Evolutionary conservation across 2,329 filamentous ascomycete species (phyloP), one percentile per base, ranked within the genome.

Genomic region (Cladosporium colombiae): DNA sequence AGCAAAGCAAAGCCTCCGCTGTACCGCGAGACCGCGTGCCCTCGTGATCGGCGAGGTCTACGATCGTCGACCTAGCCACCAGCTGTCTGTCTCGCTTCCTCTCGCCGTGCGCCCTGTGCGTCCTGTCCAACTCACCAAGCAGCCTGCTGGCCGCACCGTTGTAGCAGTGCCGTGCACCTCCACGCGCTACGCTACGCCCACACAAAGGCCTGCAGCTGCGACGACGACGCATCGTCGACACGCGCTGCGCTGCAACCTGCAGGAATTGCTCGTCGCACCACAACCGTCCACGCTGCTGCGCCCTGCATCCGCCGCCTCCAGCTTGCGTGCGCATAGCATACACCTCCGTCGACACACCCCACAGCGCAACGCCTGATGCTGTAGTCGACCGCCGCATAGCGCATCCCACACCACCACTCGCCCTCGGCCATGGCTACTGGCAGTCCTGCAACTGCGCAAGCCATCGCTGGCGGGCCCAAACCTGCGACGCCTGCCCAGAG

Each of bases 401-500:
- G 66, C 67, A 65, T 67, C 64, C 46, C 65, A 66, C 46, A 50
- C 29, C 61, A 25, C 25, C 25, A 46, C 50, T 33, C 57, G 66
- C 61, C 69, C 64, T 69, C 68, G 69, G 70, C 68, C 68, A 81
- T 81, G 80, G 78, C 79, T 68, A 75, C 73, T 71, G 74, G 74
- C 69, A 74, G 77, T 67, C 71, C 74, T 58, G 76, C 78, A 62
- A 79, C 78, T 67, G 77, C 78, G 71, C 77, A 79, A 69, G 77
- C 78, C 72, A 79, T 78, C 71, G 76, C 78, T 63, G 78, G 77
- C 66, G 79, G 80, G 66, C 78, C 79, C 57, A 79, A 76, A 74
- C 76, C 76, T 46, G 77, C 73, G 69, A 77, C 80, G 78, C 80
- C 79, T 74, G 84, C 77, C 76, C 84, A 77, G 65, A 79, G 83